Percentiles rank a stretch among this genome's conserved stretches.
Evolutionary conservation across 768 basidiomycete genomes (phyloP).

Genomic region (Panaeolus papilionaceus): DNA sequence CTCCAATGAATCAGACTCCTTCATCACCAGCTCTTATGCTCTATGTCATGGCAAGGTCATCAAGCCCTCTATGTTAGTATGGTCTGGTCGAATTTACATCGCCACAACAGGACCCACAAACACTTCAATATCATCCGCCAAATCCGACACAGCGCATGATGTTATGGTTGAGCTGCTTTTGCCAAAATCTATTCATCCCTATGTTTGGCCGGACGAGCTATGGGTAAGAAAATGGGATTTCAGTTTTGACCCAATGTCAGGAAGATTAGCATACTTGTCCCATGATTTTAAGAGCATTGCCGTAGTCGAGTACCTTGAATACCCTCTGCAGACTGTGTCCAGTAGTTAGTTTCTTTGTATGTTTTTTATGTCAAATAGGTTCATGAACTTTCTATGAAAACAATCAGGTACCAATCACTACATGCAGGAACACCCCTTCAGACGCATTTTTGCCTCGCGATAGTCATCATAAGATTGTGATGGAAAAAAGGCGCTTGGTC

Average conservation of each 20-base stretch:
- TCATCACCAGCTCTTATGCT: background rate
- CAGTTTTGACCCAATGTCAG: background rate
- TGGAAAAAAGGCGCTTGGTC: no score
- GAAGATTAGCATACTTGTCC: background rate
- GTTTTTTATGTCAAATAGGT: no score
- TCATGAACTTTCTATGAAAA: no score
- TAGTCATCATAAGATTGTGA: no score
- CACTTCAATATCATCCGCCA: background rate
- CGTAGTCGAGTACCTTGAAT: background rate
- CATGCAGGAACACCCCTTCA: no score
- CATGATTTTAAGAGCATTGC: background rate
- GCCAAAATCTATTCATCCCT: background rate
- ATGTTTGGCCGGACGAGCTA: background rate
- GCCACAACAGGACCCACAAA: background rate
- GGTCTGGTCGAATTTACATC: background rate
- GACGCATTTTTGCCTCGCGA: no score
- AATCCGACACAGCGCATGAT: background rate
- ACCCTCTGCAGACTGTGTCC: background rate
- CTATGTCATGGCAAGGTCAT: background rate
- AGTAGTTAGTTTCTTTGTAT: background rate
- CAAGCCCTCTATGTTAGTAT: background rate
- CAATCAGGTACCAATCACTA: no score
- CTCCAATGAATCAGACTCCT: background rate
- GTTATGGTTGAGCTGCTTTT: background rate
- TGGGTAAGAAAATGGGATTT: background rate